A percentile compares a stretch with the other conserved stretches of the same genome.
phyloP scores from a whole-genome alignment of 768 basidiomycete species.

The Collybiopsis luxurians region DNA sequence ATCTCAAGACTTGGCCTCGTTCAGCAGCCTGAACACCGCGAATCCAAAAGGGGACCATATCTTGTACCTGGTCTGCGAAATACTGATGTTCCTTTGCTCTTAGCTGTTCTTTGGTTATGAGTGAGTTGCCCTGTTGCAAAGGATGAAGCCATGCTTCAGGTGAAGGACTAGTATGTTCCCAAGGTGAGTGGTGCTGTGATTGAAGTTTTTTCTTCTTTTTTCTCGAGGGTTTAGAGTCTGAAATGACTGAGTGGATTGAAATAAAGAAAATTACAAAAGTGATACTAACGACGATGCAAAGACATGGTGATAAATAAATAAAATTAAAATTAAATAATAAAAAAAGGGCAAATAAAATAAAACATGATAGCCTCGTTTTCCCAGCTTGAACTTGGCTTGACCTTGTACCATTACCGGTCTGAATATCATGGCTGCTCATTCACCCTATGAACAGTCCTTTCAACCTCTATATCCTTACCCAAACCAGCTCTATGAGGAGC shows the following conservation, averaged over 20 bases:
- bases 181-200: background rate
- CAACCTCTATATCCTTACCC: background rate
- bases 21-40: constrained; percentile 45
- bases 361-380: too few species aligned
- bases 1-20: constrained; percentile 36
- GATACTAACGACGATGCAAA: too few species aligned
- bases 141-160: background rate
- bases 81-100: constrained; percentile 5
- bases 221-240: too few species aligned
- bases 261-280: too few species aligned
- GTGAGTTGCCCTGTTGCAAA: constrained; percentile 19
- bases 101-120: constrained; percentile 2
- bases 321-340: too few species aligned
- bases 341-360: too few species aligned
- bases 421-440: background rate
- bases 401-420: too few species aligned
- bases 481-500: too few species aligned
- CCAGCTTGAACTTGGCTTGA: too few species aligned
- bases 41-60: constrained; percentile 55
- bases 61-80: constrained; percentile 43
- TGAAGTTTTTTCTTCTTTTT: too few species aligned
- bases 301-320: too few species aligned
- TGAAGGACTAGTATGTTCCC: background rate
- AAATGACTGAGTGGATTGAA: too few species aligned
- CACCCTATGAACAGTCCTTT: background rate